Base-by-base conservation (phyloP, 768 basidiomycete genomes). In the Rhodotorula taiwanensis region DNA sequence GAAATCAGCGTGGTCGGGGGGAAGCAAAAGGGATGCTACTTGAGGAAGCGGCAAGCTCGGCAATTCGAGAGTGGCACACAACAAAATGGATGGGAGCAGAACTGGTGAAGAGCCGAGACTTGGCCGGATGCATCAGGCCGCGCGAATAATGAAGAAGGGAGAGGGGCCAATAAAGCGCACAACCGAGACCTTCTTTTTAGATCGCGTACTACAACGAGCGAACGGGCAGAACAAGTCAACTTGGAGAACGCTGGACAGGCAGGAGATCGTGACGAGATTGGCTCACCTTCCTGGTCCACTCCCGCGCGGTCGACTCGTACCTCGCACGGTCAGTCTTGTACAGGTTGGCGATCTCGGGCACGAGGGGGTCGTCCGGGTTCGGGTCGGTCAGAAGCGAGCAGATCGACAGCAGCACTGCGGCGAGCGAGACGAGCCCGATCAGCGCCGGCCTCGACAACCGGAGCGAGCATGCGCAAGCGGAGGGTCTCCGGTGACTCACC, bases 321-420 rank as follows among this genome's bases (percentile, higher is more conserved):
- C 93, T 85, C 69, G 88, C 79, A 72, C 94, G 85, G 79, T 99
- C 95, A 42, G 93, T 97, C 90, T 98, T 99, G 85, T 99, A 99
- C 71, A 97, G 76, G 75, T 78, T 72, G 25, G 95, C 95, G 70
- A 98, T 97, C 75, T 99, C 95, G 57, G 95, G 95, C 52, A 98
- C 94, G 77, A 98, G 81, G 5, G 95, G 95, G 75, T 99, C 95
- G 77, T 99, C 95, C 58, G 94, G 94, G 79, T 98, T 99, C 68
- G 95, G 95, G 77, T 99, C 95, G 53, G 94, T 99, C 74, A 99
- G 79, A 90, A 98, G 93, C 72, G 95, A 99, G 76, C 94, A 98
- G 76, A 99, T 97, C 75, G 93, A 95, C 72, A 98, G 83, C 34
- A 99, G 77, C 44, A 99, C 94, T 97, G 68, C 14, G 34, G 1